A percentile compares a stretch with the other conserved stretches of the same genome.
Evolutionary conservation across 148 eudicot genomes (phyloP).

Genomic region (Rhododendron vialii): DNA sequence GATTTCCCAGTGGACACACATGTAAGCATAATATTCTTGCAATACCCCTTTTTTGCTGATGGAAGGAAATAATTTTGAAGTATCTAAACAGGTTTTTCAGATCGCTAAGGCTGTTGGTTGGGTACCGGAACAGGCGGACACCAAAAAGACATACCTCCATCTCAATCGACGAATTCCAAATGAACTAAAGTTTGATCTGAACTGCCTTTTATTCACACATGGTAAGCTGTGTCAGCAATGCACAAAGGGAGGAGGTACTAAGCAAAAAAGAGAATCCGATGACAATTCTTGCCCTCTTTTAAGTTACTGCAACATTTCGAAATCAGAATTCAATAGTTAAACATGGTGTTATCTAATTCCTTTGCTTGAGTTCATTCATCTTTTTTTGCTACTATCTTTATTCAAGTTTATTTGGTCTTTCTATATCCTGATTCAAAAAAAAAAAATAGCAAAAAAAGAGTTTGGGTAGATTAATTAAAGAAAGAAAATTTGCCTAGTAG

Average conservation of each 20-base stretch:
- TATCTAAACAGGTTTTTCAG: constrained; percentile 58
- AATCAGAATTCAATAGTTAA: constrained; percentile 7
- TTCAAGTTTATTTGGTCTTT: background rate
- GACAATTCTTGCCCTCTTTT: constrained; percentile 54
- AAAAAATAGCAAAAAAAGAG: background rate
- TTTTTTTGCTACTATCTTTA: background rate
- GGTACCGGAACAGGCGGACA: constrained; percentile 75
- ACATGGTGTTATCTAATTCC: background rate
- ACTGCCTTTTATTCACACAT: constrained; percentile 81
- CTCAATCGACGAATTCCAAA: constrained; percentile 68
- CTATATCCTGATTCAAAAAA: background rate
- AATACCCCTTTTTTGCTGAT: constrained; percentile 1
- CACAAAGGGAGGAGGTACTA: constrained; percentile 34
- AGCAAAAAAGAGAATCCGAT: constrained; percentile 31
- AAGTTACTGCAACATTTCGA: constrained; percentile 32
- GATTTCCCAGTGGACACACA: constrained; percentile 96
- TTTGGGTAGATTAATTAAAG: background rate
- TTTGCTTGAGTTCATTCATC: background rate
- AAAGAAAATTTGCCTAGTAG: background rate
- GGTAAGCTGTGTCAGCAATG: constrained; percentile 74
- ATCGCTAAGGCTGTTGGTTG: constrained; percentile 69
- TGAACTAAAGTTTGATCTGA: constrained; percentile 72
- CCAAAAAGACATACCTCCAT: constrained; percentile 71
- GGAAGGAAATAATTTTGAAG: constrained; percentile 3
- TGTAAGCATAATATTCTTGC: constrained; percentile 30